Conservation (phyloP, 169 alveolate genomes). For the Besnoitia besnoiti region DNA sequence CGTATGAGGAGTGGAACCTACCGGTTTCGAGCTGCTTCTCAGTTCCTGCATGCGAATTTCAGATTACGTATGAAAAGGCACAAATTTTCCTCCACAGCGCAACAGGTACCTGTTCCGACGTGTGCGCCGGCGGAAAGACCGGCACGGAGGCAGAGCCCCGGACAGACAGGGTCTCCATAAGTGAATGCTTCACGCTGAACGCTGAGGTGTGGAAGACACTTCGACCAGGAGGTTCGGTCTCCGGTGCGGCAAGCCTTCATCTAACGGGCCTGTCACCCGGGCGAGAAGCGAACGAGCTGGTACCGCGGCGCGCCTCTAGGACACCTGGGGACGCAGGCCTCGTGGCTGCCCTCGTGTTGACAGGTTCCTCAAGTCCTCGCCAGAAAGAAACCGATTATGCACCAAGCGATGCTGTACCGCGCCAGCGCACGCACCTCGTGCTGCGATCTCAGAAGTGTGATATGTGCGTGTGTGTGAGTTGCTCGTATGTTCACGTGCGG, state of each 20-base stretch:
- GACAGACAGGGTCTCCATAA: constrained; percentile 7
- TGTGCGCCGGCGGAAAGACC: background rate
- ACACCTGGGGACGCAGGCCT: background rate
- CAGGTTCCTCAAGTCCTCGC: no score
- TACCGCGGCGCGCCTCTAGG: background rate
- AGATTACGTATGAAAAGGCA: background rate
- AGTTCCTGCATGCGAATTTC: constrained; percentile 32
- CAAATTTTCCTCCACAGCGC: constrained; percentile 2
- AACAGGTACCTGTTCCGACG: background rate
- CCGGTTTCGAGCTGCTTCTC: background rate
- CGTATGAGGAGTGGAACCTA: constrained; percentile 38
- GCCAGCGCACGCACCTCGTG: background rate
- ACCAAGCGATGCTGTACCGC: background rate
- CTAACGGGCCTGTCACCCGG: background rate
- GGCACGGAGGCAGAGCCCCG: background rate
- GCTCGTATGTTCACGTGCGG: constrained; percentile 30
- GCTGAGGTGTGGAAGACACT: constrained; percentile 14
- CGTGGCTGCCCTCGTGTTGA: no score
- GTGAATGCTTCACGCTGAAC: constrained; percentile 33
- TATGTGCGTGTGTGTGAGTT: background rate
- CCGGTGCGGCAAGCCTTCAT: background rate
- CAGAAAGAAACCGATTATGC: no score
- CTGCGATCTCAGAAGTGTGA: constrained; percentile 17
- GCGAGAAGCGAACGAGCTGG: background rate
- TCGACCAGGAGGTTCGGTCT: background rate